Percentiles rank a stretch among this genome's conserved stretches.
Conservation (phyloP, 164 flowering plant species). For the Santalum album region DNA sequence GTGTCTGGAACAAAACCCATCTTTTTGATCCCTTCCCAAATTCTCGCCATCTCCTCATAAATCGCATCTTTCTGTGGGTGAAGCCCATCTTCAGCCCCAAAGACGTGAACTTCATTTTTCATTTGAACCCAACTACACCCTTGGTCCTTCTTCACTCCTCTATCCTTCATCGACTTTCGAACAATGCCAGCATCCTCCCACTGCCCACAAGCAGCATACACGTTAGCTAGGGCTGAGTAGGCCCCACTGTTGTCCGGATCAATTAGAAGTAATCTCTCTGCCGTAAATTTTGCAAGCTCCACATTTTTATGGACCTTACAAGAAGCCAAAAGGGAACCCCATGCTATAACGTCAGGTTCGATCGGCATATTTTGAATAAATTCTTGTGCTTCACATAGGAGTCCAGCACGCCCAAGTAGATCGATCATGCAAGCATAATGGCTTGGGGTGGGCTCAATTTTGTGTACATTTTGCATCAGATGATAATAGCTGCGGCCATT, state of each 20-base stretch:
- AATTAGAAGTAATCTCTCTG: constrained; percentile 52
- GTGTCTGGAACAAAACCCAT: constrained; percentile 77
- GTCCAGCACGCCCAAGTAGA: constrained; percentile 74
- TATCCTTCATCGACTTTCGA: constrained; percentile 67
- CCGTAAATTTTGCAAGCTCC: constrained; percentile 60
- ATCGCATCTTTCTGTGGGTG: constrained; percentile 66
- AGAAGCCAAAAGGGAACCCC: constrained; percentile 87
- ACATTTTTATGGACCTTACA: constrained; percentile 58
- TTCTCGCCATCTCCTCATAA: constrained; percentile 37
- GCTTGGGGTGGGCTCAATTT: constrained; percentile 56
- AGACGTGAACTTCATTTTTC: constrained; percentile 51
- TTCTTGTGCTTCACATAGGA: constrained; percentile 50
- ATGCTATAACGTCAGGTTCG: constrained; percentile 69
- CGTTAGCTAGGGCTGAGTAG: constrained; percentile 65
- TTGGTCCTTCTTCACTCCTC: constrained; percentile 67
- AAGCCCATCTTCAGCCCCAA: constrained; percentile 63
- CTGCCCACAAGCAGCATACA: constrained; percentile 56
- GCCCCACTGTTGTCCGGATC: constrained; percentile 82
- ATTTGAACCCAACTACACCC: constrained; percentile 78
- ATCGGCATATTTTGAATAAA: constrained; percentile 68
- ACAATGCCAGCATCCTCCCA: constrained; percentile 67
- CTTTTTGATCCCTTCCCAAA: constrained; percentile 71
- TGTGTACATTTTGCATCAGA: constrained; percentile 45
- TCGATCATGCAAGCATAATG: constrained; percentile 88
- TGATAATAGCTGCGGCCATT: constrained; percentile 44